Percentiles rank a stretch among this genome's conserved stretches.
phyloP scores from a whole-genome alignment of 352 stramenopile species.

The Pythium coloratum region DNA sequence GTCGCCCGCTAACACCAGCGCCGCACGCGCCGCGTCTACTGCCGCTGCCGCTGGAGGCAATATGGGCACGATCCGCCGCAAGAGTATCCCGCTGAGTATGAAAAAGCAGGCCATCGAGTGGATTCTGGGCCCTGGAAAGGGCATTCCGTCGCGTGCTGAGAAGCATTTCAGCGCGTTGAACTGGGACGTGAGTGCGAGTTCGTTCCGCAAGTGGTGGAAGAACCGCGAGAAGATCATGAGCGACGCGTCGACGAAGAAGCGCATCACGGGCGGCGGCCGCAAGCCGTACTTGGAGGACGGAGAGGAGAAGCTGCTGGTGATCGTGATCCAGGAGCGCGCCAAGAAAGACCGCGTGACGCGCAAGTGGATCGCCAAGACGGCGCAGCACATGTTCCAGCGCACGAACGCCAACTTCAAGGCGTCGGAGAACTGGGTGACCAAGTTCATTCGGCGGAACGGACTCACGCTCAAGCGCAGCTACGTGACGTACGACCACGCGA shows the following conservation, averaged over 20 bases:
- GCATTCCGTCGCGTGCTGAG: conserved; percentile 64
- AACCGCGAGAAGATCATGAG: conserved; percentile 80
- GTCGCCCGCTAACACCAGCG: not conserved
- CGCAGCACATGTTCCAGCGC: conserved; percentile 84
- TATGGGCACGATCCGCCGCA: conserved; percentile 47
- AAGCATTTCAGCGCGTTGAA: conserved; percentile 73
- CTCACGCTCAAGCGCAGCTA: conserved; percentile 79
- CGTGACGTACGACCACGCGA: conserved; percentile 60
- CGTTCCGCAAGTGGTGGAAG: conserved; percentile 86
- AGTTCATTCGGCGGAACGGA: conserved; percentile 80
- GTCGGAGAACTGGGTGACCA: conserved; percentile 83
- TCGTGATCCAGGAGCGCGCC: conserved; percentile 71
- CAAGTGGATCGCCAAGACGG: conserved; percentile 85
- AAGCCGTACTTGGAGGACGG: conserved; percentile 70
- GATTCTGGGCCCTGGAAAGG: conserved; percentile 73
- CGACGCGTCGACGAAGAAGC: conserved; percentile 70
- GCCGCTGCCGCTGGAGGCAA: not conserved
- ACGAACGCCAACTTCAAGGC: conserved; percentile 71
- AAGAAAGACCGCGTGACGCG: conserved; percentile 80
- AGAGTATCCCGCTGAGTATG: conserved; percentile 79
- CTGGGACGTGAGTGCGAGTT: conserved; percentile 76
- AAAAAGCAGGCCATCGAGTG: conserved; percentile 84
- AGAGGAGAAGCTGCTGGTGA: conserved; percentile 72
- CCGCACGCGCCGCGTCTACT: not conserved
- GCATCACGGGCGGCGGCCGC: conserved; percentile 63